A percentile compares a stretch with the other conserved stretches of the same genome.
Conservation (phyloP, 176 grass and related monocot species). For the Juncus inflexus region DNA sequence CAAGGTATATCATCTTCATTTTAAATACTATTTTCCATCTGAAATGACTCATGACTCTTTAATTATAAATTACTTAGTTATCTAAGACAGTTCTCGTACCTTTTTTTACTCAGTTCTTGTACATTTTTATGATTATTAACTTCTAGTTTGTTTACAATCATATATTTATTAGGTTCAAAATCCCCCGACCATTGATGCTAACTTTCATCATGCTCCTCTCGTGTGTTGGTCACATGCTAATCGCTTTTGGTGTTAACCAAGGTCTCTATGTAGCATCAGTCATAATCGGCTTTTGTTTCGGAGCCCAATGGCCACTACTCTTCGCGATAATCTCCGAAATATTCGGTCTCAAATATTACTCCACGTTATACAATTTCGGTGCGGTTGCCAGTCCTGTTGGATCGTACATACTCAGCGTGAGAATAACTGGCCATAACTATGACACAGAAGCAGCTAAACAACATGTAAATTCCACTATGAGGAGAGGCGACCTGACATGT, state of each 20-base stretch:
- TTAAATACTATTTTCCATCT: neutral
- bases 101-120: neutral
- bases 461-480: slow-evolving; percentile 7
- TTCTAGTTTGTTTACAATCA: neutral
- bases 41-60: neutral
- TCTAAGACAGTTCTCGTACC: neutral
- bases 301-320: slow-evolving; percentile 72
- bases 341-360: slow-evolving; percentile 88
- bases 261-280: slow-evolving; percentile 61
- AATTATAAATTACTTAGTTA: neutral
- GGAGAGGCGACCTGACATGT: slow-evolving; percentile 35
- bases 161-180: slow-evolving; percentile 29
- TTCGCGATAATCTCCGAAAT: slow-evolving; percentile 80
- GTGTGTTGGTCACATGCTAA: slow-evolving; percentile 49
- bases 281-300: slow-evolving; percentile 77
- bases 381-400: slow-evolving; percentile 63
- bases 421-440: slow-evolving; percentile 33
- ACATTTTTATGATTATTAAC: neutral
- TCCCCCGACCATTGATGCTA: slow-evolving; percentile 49
- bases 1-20: neutral
- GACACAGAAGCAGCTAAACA: slow-evolving; percentile 50
- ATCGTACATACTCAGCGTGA: slow-evolving; percentile 69
- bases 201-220: slow-evolving; percentile 44
- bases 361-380: slow-evolving; percentile 85
- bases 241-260: slow-evolving; percentile 51